Evolutionary conservation across 306 rosid species (phyloP).

Genomic region (Citrullus amarus): DNA sequence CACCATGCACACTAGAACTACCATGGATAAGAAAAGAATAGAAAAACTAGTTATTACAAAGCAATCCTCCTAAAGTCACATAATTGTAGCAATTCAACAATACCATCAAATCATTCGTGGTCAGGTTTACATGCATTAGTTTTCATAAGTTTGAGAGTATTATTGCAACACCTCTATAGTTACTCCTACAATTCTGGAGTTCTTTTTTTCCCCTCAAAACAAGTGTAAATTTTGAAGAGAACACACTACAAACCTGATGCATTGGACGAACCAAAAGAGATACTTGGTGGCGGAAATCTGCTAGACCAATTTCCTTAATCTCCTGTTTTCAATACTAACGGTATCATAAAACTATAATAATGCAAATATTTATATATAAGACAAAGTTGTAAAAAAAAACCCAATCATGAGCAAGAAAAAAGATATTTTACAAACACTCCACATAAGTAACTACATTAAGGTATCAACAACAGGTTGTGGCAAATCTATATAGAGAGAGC

Average conservation of each 20-base stretch:
- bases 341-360: not conserved
- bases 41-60: not conserved
- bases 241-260: slow-evolving; percentile 63
- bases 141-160: too few species aligned
- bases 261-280: slow-evolving; percentile 91
- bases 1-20: not conserved
- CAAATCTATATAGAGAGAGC: too few species aligned
- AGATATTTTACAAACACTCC: too few species aligned
- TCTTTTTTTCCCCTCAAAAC: not conserved
- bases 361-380: not conserved
- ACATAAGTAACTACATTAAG: too few species aligned
- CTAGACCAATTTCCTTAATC: slow-evolving; percentile 53
- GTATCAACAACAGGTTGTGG: too few species aligned
- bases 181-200: too few species aligned
- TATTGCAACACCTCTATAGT: too few species aligned
- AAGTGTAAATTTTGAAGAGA: not conserved
- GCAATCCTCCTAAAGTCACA: not conserved
- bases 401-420: too few species aligned
- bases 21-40: not conserved
- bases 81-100: not conserved
- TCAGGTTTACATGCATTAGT: too few species aligned
- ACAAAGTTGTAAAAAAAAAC: too few species aligned
- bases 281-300: slow-evolving; percentile 84
- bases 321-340: slow-evolving; percentile 41
- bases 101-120: not conserved